phyloP scores from a whole-genome alignment of 306 rosid species.

The Ziziphus jujuba region DNA sequence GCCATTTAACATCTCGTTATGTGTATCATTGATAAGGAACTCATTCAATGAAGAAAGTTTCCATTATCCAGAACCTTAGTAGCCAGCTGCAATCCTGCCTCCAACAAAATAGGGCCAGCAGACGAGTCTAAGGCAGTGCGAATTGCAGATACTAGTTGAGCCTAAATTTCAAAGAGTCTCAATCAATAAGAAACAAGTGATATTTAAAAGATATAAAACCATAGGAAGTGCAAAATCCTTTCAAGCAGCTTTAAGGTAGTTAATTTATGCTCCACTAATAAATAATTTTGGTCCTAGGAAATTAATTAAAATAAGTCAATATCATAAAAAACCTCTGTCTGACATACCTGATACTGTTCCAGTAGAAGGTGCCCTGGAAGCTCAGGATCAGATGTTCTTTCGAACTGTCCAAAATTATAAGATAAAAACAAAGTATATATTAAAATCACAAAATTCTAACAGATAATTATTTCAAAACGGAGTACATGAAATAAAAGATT shows the following conservation, averaged over 20 bases:
- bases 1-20: slow-evolving; percentile 14
- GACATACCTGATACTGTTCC: slow-evolving; percentile 89
- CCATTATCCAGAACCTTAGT: slow-evolving; percentile 63
- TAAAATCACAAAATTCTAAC: slow-evolving; percentile 19
- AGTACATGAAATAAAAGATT: too few relatives aligned
- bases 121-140: slow-evolving; percentile 90
- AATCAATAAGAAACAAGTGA: slow-evolving; percentile 28
- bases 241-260: slow-evolving; percentile 1
- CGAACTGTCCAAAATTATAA: slow-evolving; percentile 64
- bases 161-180: slow-evolving; percentile 51
- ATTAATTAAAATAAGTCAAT: neutral
- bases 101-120: slow-evolving; percentile 88
- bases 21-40: slow-evolving; percentile 5
- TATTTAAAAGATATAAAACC: slow-evolving; percentile 17
- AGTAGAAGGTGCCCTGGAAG: slow-evolving; percentile 94
- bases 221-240: slow-evolving; percentile 5
- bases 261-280: neutral
- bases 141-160: slow-evolving; percentile 94
- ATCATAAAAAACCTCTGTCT: neutral
- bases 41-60: slow-evolving; percentile 16
- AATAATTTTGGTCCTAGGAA: neutral
- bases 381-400: slow-evolving; percentile 78
- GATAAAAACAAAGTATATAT: slow-evolving; percentile 13
- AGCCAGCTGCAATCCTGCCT: slow-evolving; percentile 94
- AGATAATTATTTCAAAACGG: neutral